A percentile compares a stretch with the other conserved stretches of the same genome.
Evolutionary conservation across 495 filamentous ascomycete species (phyloP).

Genomic region (Penicillium atrosanguineum): DNA sequence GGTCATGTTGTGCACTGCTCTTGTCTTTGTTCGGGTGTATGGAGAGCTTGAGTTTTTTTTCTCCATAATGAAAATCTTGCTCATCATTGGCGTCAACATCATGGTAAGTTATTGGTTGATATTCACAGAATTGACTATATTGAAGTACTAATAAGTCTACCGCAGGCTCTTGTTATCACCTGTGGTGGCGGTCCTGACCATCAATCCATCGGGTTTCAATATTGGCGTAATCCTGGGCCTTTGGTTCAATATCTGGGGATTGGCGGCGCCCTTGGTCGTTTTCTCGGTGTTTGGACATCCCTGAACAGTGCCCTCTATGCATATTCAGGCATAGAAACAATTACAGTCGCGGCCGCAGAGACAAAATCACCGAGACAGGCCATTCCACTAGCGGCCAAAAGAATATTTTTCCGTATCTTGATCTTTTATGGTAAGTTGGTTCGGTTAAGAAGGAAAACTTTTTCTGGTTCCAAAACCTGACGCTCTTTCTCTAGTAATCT

Average conservation of each 20-base stretch:
- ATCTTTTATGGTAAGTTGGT: constrained; percentile 44
- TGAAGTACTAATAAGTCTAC: no score
- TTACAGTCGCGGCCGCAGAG: constrained; percentile 49
- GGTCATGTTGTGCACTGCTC: constrained; percentile 43
- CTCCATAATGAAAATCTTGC: constrained; percentile 43
- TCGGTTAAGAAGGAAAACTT: no score
- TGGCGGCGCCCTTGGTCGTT: constrained; percentile 15
- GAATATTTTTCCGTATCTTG: constrained; percentile 39
- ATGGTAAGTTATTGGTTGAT: no score
- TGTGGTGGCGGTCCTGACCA: constrained; percentile 21
- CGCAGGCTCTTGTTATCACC: constrained; percentile 35
- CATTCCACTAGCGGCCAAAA: constrained; percentile 38
- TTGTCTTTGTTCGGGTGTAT: constrained; percentile 42
- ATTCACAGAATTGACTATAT: no score
- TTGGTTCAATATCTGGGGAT: constrained; percentile 22
- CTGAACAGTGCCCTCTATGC: constrained; percentile 56
- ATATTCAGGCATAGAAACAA: constrained; percentile 53
- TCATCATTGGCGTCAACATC: constrained; percentile 47
- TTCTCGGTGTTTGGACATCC: constrained; percentile 53
- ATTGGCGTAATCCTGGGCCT: constrained; percentile 23
- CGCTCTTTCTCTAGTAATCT: no score
- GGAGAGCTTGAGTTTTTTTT: constrained; percentile 48
- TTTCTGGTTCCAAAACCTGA: no score
- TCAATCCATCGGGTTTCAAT: constrained; percentile 18
- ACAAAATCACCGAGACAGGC: constrained; percentile 32